Conservation (phyloP, 768 basidiomycete genomes). For the Thelephora aurantiotincta region DNA sequence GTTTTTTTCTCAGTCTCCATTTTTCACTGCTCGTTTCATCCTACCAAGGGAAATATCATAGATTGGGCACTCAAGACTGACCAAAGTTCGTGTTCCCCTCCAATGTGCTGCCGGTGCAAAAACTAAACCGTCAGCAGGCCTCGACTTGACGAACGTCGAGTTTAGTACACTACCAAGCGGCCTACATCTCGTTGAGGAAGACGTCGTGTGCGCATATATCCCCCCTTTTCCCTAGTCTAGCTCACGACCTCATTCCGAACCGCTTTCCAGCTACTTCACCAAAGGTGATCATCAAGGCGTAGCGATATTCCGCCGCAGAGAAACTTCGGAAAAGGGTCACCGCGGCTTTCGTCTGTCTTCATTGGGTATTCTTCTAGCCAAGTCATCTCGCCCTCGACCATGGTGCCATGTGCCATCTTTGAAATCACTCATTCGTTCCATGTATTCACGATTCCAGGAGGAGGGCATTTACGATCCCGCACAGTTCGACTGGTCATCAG, state of each 20-base stretch:
- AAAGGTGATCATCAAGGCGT: constrained; percentile 58
- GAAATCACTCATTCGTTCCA: constrained; percentile 38
- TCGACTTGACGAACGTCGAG: constrained; percentile 58
- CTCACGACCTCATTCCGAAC: not conserved
- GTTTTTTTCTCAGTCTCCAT: constrained; percentile 43
- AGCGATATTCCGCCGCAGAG: constrained; percentile 57
- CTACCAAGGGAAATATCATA: constrained; percentile 64
- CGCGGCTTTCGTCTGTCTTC: constrained; percentile 73
- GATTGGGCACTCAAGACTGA: constrained; percentile 68
- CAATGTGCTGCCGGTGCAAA: not conserved
- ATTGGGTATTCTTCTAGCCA: constrained; percentile 58
- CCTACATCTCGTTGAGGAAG: constrained; percentile 63
- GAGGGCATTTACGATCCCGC: constrained; percentile 32
- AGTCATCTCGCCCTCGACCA: constrained; percentile 51
- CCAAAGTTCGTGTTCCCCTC: constrained; percentile 32
- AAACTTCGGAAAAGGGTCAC: constrained; percentile 56
- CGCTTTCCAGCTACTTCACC: constrained; percentile 47
- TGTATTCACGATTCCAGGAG: constrained; percentile 38
- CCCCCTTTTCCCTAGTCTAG: not conserved
- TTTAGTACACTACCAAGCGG: constrained; percentile 76
- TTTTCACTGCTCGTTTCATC: constrained; percentile 77
- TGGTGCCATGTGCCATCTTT: constrained; percentile 60
- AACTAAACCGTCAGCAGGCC: constrained; percentile 24
- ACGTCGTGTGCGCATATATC: constrained; percentile 48
- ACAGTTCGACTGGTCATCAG: constrained; percentile 51